These are phyloP conservation scores for Iberis pinnata DNA, from an alignment of 345 rosid species.

Conservation along the genomic window DNA sequence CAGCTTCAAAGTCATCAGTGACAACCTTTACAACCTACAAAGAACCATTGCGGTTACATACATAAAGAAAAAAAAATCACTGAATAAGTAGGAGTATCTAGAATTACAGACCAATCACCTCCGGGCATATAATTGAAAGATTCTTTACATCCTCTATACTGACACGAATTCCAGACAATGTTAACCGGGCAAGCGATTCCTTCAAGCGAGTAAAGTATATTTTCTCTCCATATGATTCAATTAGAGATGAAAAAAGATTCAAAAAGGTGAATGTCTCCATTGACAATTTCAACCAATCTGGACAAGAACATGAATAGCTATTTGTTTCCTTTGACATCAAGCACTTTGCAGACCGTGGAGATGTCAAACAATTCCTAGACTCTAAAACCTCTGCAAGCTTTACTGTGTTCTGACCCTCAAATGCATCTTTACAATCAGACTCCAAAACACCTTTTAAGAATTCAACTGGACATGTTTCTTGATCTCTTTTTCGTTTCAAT, in stretches of 20 bases:
- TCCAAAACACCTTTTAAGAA: constrained; percentile 43
- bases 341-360: constrained; percentile 47
- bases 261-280: constrained; percentile 62
- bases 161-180: constrained; percentile 40
- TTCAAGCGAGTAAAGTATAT: constrained; percentile 36
- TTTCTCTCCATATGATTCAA: constrained; percentile 35
- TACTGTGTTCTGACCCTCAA: constrained; percentile 41
- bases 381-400: constrained; percentile 62
- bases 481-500: constrained; percentile 42
- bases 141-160: constrained; percentile 52
- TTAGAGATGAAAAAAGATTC: constrained; percentile 47
- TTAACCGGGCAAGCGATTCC: constrained; percentile 46
- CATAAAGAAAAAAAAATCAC: neutral
- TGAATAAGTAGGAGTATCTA: neutral
- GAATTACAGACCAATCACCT: constrained; percentile 38
- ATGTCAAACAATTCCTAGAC: constrained; percentile 52
- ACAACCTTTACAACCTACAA: constrained; percentile 58
- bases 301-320: constrained; percentile 49
- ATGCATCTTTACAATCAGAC: constrained; percentile 35
- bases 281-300: constrained; percentile 59
- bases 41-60: constrained; percentile 23
- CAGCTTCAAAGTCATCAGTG: constrained; percentile 31
- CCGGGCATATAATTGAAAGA: constrained; percentile 63
- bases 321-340: constrained; percentile 34
- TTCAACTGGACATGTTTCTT: constrained; percentile 33